A percentile compares a stretch with the other conserved stretches of the same genome.
These are phyloP conservation scores for Raddia distichophylla DNA, from an alignment of 176 grass and related monocot genomes.

Conservation along the genomic window DNA sequence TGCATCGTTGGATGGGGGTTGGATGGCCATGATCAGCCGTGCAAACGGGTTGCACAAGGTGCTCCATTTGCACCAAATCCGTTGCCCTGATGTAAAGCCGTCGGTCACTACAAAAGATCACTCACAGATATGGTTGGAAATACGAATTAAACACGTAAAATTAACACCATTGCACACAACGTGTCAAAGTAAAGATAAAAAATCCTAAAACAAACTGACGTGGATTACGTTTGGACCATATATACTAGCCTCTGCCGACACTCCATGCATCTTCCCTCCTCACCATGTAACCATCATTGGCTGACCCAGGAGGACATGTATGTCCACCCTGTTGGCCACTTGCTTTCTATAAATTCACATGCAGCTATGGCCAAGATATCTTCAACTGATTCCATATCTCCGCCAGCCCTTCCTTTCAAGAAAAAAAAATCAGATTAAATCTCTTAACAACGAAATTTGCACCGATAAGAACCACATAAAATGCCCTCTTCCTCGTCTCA, in stretches of 20 bases:
- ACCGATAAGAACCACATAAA: conserved; percentile 10
- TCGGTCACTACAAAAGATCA: too few relatives aligned
- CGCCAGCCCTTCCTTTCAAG: neutral
- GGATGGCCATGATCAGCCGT: too few relatives aligned
- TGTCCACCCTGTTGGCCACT: neutral
- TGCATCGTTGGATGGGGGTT: too few relatives aligned
- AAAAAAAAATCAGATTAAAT: neutral
- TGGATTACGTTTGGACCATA: neutral
- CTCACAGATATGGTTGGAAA: too few relatives aligned
- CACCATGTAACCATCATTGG: neutral
- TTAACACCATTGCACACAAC: neutral
- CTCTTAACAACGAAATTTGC: neutral
- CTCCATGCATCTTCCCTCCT: neutral
- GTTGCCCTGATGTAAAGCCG: too few relatives aligned
- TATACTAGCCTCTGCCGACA: conserved; percentile 10
- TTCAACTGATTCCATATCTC: neutral
- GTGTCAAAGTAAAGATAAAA: neutral
- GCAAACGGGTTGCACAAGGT: too few relatives aligned
- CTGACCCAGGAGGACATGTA: neutral
- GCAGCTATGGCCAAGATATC: conserved; percentile 26
- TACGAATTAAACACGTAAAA: neutral
- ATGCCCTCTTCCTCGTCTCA: neutral
- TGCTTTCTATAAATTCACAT: neutral
- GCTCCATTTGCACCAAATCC: too few relatives aligned
- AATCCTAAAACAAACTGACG: neutral